A percentile compares a stretch with the other conserved stretches of the same genome.
phyloP scores from a whole-genome alignment of 305 asterid genomes.

The Salvia sclarea region DNA sequence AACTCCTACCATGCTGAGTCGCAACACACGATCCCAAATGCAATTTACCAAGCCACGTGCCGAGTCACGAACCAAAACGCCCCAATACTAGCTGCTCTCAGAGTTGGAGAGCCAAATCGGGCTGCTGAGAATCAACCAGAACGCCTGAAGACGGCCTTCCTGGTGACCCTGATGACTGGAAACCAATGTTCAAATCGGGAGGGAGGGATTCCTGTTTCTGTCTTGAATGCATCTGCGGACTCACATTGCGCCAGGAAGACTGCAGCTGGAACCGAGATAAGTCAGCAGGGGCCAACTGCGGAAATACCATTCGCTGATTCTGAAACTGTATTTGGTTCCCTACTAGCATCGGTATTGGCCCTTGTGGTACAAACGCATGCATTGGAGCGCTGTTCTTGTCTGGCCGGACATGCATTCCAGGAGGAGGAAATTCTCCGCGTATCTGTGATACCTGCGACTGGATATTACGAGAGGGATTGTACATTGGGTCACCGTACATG shows the following conservation, averaged over 20 bases:
- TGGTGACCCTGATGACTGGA: conserved; percentile 87
- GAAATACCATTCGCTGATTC: conserved; percentile 56
- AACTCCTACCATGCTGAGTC: neutral
- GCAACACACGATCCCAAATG: too few species aligned
- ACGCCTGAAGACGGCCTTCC: conserved; percentile 77
- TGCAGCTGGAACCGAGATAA: conserved; percentile 78
- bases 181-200: conserved; percentile 86
- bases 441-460: conserved; percentile 52
- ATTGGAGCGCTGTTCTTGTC: conserved; percentile 46
- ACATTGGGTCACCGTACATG: conserved; percentile 51
- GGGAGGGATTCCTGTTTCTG: conserved; percentile 77
- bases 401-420: conserved; percentile 49
- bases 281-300: conserved; percentile 65
- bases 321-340: conserved; percentile 61
- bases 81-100: conserved; percentile 34
- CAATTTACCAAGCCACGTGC: too few species aligned
- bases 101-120: conserved; percentile 98
- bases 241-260: conserved; percentile 56
- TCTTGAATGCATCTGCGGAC: conserved; percentile 62
- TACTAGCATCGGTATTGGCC: conserved; percentile 49
- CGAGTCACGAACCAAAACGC: neutral
- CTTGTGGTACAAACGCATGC: conserved; percentile 63
- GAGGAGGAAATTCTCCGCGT: conserved; percentile 52
- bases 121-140: conserved; percentile 92
- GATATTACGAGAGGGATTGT: conserved; percentile 54